Conservation (phyloP, 495 filamentous ascomycete species). For the Xanthoparmelia taractica region DNA sequence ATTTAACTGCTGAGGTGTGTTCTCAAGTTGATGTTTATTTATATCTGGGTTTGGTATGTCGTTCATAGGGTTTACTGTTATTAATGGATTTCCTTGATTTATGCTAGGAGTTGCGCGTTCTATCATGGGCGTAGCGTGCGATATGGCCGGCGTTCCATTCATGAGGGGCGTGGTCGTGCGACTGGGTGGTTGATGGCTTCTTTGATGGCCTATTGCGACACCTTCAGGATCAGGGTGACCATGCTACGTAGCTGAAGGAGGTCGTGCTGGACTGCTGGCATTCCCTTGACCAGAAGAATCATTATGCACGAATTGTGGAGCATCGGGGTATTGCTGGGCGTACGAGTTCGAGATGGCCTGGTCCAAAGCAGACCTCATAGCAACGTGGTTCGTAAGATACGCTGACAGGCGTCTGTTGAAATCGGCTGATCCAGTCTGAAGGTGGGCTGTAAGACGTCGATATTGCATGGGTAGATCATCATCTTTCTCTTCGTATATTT, state of each 20-base stretch:
- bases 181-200: conserved; percentile 69
- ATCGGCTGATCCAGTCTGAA: conserved; percentile 45
- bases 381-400: conserved; percentile 51
- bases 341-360: conserved; percentile 42
- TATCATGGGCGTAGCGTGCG: conserved; percentile 61
- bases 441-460: conserved; percentile 46
- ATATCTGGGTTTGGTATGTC: conserved; percentile 36
- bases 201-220: conserved; percentile 64
- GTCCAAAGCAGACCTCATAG: conserved; percentile 47
- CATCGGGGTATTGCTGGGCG: conserved; percentile 39
- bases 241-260: conserved; percentile 68
- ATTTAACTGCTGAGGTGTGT: conserved; percentile 36
- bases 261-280: conserved; percentile 67
- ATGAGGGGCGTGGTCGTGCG: conserved; percentile 75
- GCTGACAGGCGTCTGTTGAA: conserved; percentile 53
- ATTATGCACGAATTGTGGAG: conserved; percentile 35
- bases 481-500: conserved; percentile 97
- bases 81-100: conserved; percentile 62
- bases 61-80: conserved; percentile 51
- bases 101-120: conserved; percentile 63
- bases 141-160: conserved; percentile 71
- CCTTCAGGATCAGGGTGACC: conserved; percentile 51
- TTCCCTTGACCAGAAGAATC: conserved; percentile 64
- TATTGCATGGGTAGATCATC: conserved; percentile 48
- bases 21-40: conserved; percentile 35